phyloP scores from a whole-genome alignment of 345 rosid species.

The Angophora floribunda region DNA sequence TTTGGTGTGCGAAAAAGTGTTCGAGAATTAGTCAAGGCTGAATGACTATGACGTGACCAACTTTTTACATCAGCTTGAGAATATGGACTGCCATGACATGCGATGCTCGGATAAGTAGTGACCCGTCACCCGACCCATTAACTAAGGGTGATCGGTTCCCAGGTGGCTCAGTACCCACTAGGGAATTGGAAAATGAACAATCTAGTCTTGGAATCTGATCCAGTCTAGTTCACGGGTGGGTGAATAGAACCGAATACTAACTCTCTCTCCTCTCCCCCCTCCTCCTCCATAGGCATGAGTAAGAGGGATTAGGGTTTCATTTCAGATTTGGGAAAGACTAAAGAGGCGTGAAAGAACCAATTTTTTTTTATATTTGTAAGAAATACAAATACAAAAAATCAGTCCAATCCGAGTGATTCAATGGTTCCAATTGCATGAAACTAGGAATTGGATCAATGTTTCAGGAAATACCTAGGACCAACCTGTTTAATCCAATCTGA shows the following conservation, averaged over 20 bases:
- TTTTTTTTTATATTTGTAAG: too few relatives aligned
- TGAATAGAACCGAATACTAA: accelerated
- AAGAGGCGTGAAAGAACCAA: background rate
- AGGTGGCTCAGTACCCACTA: accelerated
- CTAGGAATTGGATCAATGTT: accelerated
- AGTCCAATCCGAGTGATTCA: accelerated
- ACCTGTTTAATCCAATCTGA: too few relatives aligned
- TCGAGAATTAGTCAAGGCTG: background rate
- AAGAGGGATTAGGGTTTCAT: background rate
- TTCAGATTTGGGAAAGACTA: background rate
- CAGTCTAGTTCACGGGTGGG: accelerated
- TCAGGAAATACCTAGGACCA: too few relatives aligned
- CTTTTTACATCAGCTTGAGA: background rate
- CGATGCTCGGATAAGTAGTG: background rate
- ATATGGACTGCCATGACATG: background rate
- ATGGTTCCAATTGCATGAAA: background rate
- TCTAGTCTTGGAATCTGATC: background rate
- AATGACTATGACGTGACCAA: background rate
- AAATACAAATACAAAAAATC: too few relatives aligned
- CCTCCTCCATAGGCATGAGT: background rate
- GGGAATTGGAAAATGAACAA: too few relatives aligned
- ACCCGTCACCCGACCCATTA: background rate
- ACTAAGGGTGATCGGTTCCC: background rate
- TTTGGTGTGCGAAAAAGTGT: background rate
- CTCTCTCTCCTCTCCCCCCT: too few relatives aligned